Base-by-base conservation (phyloP, 2,329 filamentous ascomycete genomes). In the Fusarium sp. region DNA sequence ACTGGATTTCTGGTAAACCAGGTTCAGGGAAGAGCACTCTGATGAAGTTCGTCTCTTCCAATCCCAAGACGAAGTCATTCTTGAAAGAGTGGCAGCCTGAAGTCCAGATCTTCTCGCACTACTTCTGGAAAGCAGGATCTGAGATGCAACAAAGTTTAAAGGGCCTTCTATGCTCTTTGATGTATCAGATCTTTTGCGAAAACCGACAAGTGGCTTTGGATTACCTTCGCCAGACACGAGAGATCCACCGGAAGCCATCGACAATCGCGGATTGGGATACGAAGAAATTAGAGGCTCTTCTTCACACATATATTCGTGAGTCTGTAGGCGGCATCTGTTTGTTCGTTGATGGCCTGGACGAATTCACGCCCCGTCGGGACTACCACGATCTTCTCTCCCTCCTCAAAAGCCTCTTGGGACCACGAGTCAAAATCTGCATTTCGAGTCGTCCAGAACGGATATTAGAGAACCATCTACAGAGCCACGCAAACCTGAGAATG, bases 21-120 rank as follows among this genome's bases (percentile, higher is more conserved):
- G 82, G 79, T 0, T 78, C 80, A 1, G 82, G 82, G 1, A 83
- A 84, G 50, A 79, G 73, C 11, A 82, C 79, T 0, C 58, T 83
- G 35, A 76, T 82, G 60, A 82, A 80, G 43, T 82, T 77, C 52
- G 45, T 83, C 13, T 16, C 71, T 3, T 35, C 66, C 1, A 52
- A 78, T 14, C n/a, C 59, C 4, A 16, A 54, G 6, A 81, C 78
- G 0, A 22, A 14, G 6, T 10, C 48, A 2, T 11, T 43, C 1
- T 66, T 83, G 7, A 11, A 66, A 2, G 4, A 27, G 2, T 82
- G 81, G 80, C 66, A 50, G 1, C 7, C 54, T 0, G 41, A 56
- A 3, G 60, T 72, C 1, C 7, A 73, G 0, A 54, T 80, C 0
- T 16, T 76, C 6, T 73, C 73, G 3, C 79, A 79, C 58, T 82